Conservation (phyloP, 1,284 basidiomycete genomes). For the Cutaneotrichosporon dermatis region DNA sequence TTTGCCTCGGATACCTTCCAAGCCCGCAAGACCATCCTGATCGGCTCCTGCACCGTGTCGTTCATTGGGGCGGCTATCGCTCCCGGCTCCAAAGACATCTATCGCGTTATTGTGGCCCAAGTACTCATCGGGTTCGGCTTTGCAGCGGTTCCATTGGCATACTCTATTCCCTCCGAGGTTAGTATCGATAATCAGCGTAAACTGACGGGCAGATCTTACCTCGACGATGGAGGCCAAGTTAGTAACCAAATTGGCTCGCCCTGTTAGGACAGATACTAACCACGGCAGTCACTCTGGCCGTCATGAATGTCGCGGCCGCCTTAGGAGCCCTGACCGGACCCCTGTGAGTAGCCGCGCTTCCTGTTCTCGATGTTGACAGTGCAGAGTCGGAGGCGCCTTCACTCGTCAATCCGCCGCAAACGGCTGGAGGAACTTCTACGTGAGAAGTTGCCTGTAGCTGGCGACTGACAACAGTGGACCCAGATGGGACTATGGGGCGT, state of each 20-base stretch:
- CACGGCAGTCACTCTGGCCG: background rate
- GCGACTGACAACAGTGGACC: constrained; percentile 8
- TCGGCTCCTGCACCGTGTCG: constrained; percentile 6
- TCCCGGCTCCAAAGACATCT: constrained; percentile 9
- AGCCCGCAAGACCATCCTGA: constrained; percentile 8
- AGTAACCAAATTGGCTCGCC: no score
- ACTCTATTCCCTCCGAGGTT: constrained; percentile 14
- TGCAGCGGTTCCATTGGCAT: constrained; percentile 9
- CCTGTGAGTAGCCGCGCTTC: background rate
- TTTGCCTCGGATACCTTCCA: constrained; percentile 17
- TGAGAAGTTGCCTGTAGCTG: background rate
- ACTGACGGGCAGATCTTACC: constrained; percentile 1
- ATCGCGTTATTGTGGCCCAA: constrained; percentile 13
- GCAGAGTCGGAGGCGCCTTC: constrained; percentile 2
- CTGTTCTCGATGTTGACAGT: background rate
- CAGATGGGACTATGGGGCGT: constrained; percentile 14
- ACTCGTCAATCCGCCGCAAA: background rate
- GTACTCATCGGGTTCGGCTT: constrained; percentile 15
- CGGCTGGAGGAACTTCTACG: constrained; percentile 13
- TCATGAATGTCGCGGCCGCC: constrained; percentile 8
- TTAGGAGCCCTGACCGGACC: background rate
- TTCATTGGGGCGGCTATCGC: constrained; percentile 17
- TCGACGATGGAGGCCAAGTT: constrained; percentile 2
- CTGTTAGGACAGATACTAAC: no score
- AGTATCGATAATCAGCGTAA: no score